Percentiles rank a stretch among this genome's conserved stretches.
phyloP scores from a whole-genome alignment of 768 basidiomycete species.

The Collybiopsis confluens region DNA sequence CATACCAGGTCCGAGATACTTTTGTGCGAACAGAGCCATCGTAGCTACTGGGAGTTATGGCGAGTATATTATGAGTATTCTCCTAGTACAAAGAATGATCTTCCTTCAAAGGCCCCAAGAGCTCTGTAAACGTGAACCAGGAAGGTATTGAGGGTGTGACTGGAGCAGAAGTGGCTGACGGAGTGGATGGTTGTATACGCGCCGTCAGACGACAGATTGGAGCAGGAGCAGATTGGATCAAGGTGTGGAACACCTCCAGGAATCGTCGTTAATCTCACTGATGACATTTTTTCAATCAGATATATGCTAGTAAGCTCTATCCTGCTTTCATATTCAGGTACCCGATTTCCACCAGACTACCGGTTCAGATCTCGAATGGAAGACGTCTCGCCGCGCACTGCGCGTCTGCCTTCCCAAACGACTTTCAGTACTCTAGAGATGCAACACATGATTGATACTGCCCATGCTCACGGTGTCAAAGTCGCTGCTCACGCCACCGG shows the following conservation, averaged over 20 bases:
- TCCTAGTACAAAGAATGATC: slow-evolving; percentile 3
- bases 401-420: slow-evolving; percentile 24
- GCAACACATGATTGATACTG: slow-evolving; percentile 44
- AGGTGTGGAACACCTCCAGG: slow-evolving; percentile 30
- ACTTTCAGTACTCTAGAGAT: slow-evolving; percentile 47
- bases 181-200: slow-evolving; percentile 47
- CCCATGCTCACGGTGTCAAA: slow-evolving; percentile 49
- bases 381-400: slow-evolving; percentile 33
- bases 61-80: slow-evolving; percentile 17
- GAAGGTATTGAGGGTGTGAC: slow-evolving; percentile 55
- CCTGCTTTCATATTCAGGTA: slow-evolving; percentile 11
- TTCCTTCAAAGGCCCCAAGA: slow-evolving; percentile 56
- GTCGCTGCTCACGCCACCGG: slow-evolving; percentile 53
- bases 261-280: background rate
- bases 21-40: slow-evolving; percentile 55
- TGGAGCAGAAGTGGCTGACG: slow-evolving; percentile 58
- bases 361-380: slow-evolving; percentile 42
- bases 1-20: slow-evolving; percentile 61
- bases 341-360: slow-evolving; percentile 39
- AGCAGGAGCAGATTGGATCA: slow-evolving; percentile 66
- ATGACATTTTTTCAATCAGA: slow-evolving; percentile 24
- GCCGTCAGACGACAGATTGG: slow-evolving; percentile 60
- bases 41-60: slow-evolving; percentile 60
- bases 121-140: slow-evolving; percentile 34
- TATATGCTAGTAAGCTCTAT: slow-evolving; percentile 44